Evolutionary conservation across 2,329 filamentous ascomycete genomes (phyloP), one percentile per base, ranked within the genome.

Genomic region (Arthrobotrys entomopaga): DNA sequence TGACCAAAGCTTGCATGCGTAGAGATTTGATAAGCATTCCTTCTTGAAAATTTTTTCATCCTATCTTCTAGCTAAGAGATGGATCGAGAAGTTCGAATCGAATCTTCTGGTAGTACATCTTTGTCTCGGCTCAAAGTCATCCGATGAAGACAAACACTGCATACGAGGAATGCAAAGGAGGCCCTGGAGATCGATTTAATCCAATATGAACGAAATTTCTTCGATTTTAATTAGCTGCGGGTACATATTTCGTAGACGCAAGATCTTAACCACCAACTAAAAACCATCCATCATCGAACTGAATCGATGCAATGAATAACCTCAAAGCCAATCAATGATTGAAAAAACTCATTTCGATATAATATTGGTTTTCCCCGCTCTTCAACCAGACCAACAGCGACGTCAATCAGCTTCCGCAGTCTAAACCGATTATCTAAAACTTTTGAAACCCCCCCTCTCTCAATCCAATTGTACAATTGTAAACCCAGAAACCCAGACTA

Each of bases 31-130:
- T 19, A 4, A 19, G 13, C 42, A 15, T 50, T 22, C n/a, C 20
- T 50, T 50, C 13, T 22, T 20, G 16, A 15, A n/a, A 43, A 46
- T 4, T 2, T 50, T 50, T 50, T 50, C 46, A 22, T 50, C 46
- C 46, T 16, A 50, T 50, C 46, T 50, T 46, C n/a, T 50, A 40
- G 52, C 16, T 10, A 42, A 16, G n/a, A 1, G 19, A 26, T 16
- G 3, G 24, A 26, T 65, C 34, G 5, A 61, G 65, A 54, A 69
- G 22, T 26, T 61, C 65, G 65, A 69, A 11, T 46, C 65, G 65
- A 69, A 52, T 38, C 42, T 26, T 60, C 56, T 34, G 29, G 10
- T 34, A 34, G 29, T 34, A 34, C 29, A 5, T 34, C 7, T n/a
- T 42, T 24, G 26, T 40, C 22, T 69, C 65, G 65, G 38, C 15